Base-by-base conservation (phyloP, 2,329 filamentous ascomycete species). In the Ophiocordyceps camponoti-floridani region DNA sequence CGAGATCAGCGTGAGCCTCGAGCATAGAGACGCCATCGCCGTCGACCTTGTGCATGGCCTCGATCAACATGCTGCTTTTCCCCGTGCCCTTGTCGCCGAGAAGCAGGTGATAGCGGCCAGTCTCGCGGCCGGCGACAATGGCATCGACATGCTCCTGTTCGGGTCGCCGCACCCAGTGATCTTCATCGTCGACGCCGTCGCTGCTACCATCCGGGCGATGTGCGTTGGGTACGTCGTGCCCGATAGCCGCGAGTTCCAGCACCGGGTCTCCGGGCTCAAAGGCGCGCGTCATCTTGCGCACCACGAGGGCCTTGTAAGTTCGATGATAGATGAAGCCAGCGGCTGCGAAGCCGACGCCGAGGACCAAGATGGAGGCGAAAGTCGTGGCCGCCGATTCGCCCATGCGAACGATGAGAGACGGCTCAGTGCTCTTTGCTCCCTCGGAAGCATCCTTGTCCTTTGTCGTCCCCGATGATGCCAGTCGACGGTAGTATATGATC, bases 21-120 rank as follows among this genome's bases (percentile, higher is more conserved):
- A 96, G 84, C 85, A 98, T 94, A 52, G 88, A 82, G 41, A 89
- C 81, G 19, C 85, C 85, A 48, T 91, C 82, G 4, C 87, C 91
- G 49, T 94, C 76, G 46, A 88, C 81, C 60, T 93, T 93, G 45
- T 81, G 79, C 89, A 98, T 98, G 9, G 86, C 85, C 58, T 96
- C 86, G 18, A 98, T 54, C 31, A 98, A 66, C 91, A 98, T 96
- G 52, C 84, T 93, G 48, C 84, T 93, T 67, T 98, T 98, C 7
- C 91, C 91, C 0, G 85, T 93, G 5, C 91, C 91, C 64, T 98
- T 96, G 57, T 96, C 91, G 41, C 91, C 91, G 42, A 96, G 78
- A 2, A 98, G 68, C 2, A 98, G 72, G 61, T 91, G 84, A 57
- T 98, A 98, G 57, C 93, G 87, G 11, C 91, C 91, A 41, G 69